These are phyloP conservation scores for Glaciozyma martinii DNA, from an alignment of 768 basidiomycete genomes.

Conservation along the genomic window DNA sequence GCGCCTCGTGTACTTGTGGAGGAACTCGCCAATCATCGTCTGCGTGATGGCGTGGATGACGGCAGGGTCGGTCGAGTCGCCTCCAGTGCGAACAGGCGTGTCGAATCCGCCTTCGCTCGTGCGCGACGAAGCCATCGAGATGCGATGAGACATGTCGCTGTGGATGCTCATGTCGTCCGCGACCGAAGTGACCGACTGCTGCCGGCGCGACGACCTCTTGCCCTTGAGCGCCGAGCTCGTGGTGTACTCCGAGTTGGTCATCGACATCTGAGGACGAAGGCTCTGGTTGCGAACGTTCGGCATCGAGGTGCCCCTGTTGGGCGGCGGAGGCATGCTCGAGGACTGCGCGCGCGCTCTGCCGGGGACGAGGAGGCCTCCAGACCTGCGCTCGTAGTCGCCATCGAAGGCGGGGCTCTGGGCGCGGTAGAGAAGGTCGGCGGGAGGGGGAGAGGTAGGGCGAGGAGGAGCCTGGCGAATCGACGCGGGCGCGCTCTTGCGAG, in stretches of 20 bases:
- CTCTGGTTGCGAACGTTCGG: neutral
- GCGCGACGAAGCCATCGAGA: slow-evolving; percentile 61
- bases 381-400: slow-evolving; percentile 24
- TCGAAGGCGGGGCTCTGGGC: slow-evolving; percentile 45
- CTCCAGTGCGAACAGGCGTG: slow-evolving; percentile 27
- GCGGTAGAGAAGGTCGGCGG: slow-evolving; percentile 80
- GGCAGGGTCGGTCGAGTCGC: slow-evolving; percentile 67
- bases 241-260: slow-evolving; percentile 4
- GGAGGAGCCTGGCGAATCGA: slow-evolving; percentile 44
- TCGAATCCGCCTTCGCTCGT: slow-evolving; percentile 29
- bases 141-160: slow-evolving; percentile 61
- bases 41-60: slow-evolving; percentile 96
- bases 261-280: slow-evolving; percentile 16
- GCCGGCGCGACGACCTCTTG: neutral
- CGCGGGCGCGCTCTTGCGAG: slow-evolving; percentile 19
- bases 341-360: neutral
- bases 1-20: slow-evolving; percentile 92
- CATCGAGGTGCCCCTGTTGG: neutral
- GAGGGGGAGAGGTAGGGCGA: slow-evolving; percentile 85
- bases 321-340: slow-evolving; percentile 3
- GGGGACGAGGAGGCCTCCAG: slow-evolving; percentile 17
- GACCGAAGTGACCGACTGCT: slow-evolving; percentile 10
- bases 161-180: slow-evolving; percentile 19
- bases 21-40: slow-evolving; percentile 98
- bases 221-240: slow-evolving; percentile 4